Evolutionary conservation across 148 eudicot species (phyloP), one percentile per base, ranked within the genome.

Genomic region (Suaeda aralocaspica): DNA sequence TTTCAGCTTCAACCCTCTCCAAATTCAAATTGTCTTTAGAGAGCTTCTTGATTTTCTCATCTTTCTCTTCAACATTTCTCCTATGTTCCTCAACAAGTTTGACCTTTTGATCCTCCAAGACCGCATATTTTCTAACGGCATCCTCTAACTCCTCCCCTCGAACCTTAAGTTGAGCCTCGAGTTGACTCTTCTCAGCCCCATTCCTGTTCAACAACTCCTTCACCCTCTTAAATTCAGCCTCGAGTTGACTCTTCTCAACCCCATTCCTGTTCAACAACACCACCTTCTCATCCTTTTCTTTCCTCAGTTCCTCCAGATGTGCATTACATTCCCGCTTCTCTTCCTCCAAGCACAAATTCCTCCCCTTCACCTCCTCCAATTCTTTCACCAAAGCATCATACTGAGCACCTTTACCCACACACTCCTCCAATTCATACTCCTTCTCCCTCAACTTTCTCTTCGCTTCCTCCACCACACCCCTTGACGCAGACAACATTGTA

Each of bases 371-470:
- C 45, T 44, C 65, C 42, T 57, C 34, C 48, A 57, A n/a, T 12
- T 57, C 56, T 24, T 18, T n/a, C 34, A 22, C 22, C 0, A 39
- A 16, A 39, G 49, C 66, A 13, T 63, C 4, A 9, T 34, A 9
- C 36, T 34, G 15, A 28, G 19, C 55, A 19, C 26, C 44, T 2
- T 42, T 55, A 10, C 25, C 21, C 3, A 19, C 39, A 19, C 46
- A 12, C 25, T 31, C 67, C 2, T 25, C 41, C 8, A 62, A 11
- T 28, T 64, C 52, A 1, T n/a, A 50, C 48, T 66, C 64, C 24
- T 66, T 73, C 1, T 15, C 66, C 30, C 71, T 57, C 76, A 66
- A 46, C 13, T 31, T 65, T 25, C 36, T 30, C 56, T 33, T 45
- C 39, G 56, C 12, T 57, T 57, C 58, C 22, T 42, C 55, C 16